These are phyloP conservation scores for Epichloe uncinata DNA, from an alignment of 2,329 filamentous ascomycete species.

Conservation along the genomic window DNA sequence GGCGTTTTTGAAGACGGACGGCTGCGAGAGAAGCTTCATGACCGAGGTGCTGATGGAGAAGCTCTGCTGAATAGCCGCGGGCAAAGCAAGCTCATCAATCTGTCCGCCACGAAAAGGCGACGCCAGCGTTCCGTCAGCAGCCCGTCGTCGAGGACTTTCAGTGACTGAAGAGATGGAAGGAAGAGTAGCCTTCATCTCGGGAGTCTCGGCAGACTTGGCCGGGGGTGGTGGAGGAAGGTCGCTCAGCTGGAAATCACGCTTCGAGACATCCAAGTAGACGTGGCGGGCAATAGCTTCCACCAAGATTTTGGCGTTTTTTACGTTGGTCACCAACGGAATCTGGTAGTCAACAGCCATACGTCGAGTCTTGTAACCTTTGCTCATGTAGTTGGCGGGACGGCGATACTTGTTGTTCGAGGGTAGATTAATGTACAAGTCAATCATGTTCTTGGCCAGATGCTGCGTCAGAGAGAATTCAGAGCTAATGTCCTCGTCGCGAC, in stretches of 20 bases:
- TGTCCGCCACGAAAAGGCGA: slow-evolving; percentile 13
- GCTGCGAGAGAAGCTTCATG: slow-evolving; percentile 55
- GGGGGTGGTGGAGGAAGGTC: slow-evolving; percentile 62
- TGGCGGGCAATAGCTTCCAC: slow-evolving; percentile 88
- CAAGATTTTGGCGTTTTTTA: slow-evolving; percentile 97
- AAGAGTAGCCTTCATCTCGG: slow-evolving; percentile 40
- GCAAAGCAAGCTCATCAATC: slow-evolving; percentile 32
- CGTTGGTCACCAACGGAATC: slow-evolving; percentile 92
- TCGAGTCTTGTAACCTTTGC: slow-evolving; percentile 89
- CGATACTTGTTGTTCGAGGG: slow-evolving; percentile 98
- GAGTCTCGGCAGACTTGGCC: slow-evolving; percentile 45
- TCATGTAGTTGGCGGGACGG: slow-evolving; percentile 95
- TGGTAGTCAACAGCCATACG: slow-evolving; percentile 98
- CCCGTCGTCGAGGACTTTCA: slow-evolving; percentile 23
- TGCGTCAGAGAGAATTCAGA: slow-evolving; percentile 95
- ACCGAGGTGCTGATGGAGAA: slow-evolving; percentile 47
- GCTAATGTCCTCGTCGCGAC: slow-evolving; percentile 70
- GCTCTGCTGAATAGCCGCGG: slow-evolving; percentile 36
- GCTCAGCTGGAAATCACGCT: slow-evolving; percentile 85
- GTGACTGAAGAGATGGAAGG: slow-evolving; percentile 21
- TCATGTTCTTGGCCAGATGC: slow-evolving; percentile 93
- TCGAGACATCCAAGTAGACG: slow-evolving; percentile 70
- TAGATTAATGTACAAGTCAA: slow-evolving; percentile 97
- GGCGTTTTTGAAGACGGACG: slow-evolving; percentile 75
- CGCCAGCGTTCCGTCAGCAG: slow-evolving; percentile 12